Percentiles rank a stretch among this genome's conserved stretches.
Conservation (phyloP, 1,284 basidiomycete species). For the Austroboletus novae-zelandiae region DNA sequence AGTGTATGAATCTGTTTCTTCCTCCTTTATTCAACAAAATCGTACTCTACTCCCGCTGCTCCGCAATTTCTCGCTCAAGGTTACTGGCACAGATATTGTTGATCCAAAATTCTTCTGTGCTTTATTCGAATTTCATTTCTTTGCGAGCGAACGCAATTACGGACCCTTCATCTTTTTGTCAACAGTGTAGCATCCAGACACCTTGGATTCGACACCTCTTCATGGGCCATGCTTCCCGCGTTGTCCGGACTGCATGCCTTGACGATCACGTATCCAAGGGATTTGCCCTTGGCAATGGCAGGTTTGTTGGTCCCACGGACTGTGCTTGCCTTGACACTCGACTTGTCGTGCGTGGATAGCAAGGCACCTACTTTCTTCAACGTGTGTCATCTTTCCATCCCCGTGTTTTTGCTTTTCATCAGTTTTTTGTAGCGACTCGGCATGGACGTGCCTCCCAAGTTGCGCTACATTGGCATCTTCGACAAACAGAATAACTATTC, state of each 20-base stretch:
- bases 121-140: slow-evolving; percentile 64
- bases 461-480: slow-evolving; percentile 54
- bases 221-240: slow-evolving; percentile 66
- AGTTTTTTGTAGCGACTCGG: slow-evolving; percentile 57
- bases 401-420: slow-evolving; percentile 64
- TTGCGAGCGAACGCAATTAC: slow-evolving; percentile 48
- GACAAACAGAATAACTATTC: slow-evolving; percentile 49
- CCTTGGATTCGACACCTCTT: slow-evolving; percentile 62
- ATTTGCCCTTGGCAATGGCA: slow-evolving; percentile 59
- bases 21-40: slow-evolving; percentile 48
- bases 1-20: slow-evolving; percentile 47
- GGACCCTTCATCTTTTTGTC: slow-evolving; percentile 51
- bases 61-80: slow-evolving; percentile 56
- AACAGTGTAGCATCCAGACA: slow-evolving; percentile 57
- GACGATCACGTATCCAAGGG: slow-evolving; percentile 60
- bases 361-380: background rate
- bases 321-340: slow-evolving; percentile 51
- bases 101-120: slow-evolving; percentile 66
- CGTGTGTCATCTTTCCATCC: slow-evolving; percentile 32
- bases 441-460: slow-evolving; percentile 50
- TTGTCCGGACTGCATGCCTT: slow-evolving; percentile 48
- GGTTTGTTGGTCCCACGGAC: slow-evolving; percentile 65
- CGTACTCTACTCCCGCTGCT: slow-evolving; percentile 53
- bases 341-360: slow-evolving; percentile 32
- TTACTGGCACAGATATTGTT: slow-evolving; percentile 41